Base-by-base conservation (phyloP, 768 basidiomycete species). In the Suillus variegatus region DNA sequence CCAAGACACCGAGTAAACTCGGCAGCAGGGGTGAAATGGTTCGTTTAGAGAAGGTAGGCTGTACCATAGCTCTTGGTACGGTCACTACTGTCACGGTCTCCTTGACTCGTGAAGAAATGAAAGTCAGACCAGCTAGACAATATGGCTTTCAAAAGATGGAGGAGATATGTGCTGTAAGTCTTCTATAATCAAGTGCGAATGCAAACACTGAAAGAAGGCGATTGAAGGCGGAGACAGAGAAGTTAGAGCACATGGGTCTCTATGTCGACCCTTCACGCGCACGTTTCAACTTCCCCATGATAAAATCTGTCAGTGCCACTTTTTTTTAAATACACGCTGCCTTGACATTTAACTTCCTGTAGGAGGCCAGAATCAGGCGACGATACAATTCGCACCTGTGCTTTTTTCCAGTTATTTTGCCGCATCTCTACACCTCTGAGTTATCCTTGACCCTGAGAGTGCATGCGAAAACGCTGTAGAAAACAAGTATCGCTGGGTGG, bases 91-190 rank as follows among this genome's bases (percentile, higher is more conserved):
- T n/a, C n/a, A n/a, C n/a, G n/a, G n/a, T 56, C 36, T 32, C 16
- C 12, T 40, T 62, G 92, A 90, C 83, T 92, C 20, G 91, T 99
- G 61, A 97, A 98, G 83, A 97, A 97, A 76, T 95, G 95, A 2
- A 94, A 95, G 76, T 91, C 94, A 2, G 97, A 98, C 64, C 99
- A 97, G 97, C 80, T 99, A 7, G 96, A 99, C 74, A 91, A 92
- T 67, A 78, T 97, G 78, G 89, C 92, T 6, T 99, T 97, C 79
- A 82, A 56, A 94, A 92, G 80, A 97, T 99, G 84, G 95, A 95
- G 68, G 92, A 95, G 75, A 89, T 96, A 32, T 96, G 98, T 74
- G 88, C 93, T 3, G 96, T 95, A 74, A 65, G 90, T 70, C 20
- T 46, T 52, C 18, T 55, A 2, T 28, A 20, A 44, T 60, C 12